These are phyloP conservation scores for Lachnellula willkommii DNA, from an alignment of 2,329 filamentous ascomycete species.

Conservation along the genomic window DNA sequence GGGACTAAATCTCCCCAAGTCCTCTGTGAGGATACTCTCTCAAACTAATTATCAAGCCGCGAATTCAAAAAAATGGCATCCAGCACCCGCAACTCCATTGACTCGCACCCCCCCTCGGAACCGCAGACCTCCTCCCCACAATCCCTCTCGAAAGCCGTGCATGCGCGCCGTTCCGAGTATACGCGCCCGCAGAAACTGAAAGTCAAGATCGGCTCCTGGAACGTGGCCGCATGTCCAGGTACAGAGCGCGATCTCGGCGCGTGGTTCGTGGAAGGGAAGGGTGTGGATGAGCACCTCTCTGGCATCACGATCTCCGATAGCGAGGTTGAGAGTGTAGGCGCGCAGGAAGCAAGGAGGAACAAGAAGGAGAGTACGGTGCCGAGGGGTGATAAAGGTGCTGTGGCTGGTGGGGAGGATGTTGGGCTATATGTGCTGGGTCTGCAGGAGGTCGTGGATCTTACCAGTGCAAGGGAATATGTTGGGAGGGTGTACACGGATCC, in stretches of 20 bases:
- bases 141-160: conserved; percentile 60
- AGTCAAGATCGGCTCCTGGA: conserved; percentile 93
- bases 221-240: conserved; percentile 77
- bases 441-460: conserved; percentile 88
- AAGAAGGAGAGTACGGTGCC: conserved; percentile 41
- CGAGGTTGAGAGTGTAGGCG: conserved; percentile 39
- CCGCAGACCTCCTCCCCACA: conserved; percentile 40
- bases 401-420: conserved; percentile 62
- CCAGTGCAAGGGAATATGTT: conserved; percentile 72
- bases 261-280: conserved; percentile 81
- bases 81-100: conserved; percentile 16
- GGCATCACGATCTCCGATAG: conserved; percentile 45
- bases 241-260: conserved; percentile 81
- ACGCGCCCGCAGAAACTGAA: conserved; percentile 67
- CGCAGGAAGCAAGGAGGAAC: conserved; percentile 42
- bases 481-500: conserved; percentile 67
- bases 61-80: conserved; percentile 14
- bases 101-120: conserved; percentile 1
- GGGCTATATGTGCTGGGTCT: conserved; percentile 86
- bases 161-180: conserved; percentile 73
- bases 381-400: conserved; percentile 32
- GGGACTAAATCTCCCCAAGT: neutral
- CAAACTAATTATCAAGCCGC: neutral
- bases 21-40: neutral
- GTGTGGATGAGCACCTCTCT: conserved; percentile 58